These are phyloP conservation scores for Pseudomassariella vexata DNA, from an alignment of 2,329 filamentous ascomycete genomes.

Conservation along the genomic window DNA sequence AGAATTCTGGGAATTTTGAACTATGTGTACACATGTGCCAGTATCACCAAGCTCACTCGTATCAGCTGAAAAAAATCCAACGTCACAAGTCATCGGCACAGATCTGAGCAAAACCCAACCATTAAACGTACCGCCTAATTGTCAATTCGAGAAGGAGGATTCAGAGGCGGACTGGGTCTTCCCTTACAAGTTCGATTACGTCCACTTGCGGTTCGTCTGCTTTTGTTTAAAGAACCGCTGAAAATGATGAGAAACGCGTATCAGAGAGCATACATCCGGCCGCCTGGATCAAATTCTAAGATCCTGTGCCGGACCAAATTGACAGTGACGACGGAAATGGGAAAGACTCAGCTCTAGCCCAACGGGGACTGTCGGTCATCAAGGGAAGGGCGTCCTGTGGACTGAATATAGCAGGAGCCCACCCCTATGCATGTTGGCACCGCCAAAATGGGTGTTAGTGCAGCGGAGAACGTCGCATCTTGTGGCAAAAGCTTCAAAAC, in stretches of 20 bases:
- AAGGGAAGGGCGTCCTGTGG: too few species aligned
- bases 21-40: too few species aligned
- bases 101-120: constrained; percentile 1
- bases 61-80: not conserved
- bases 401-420: too few species aligned
- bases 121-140: not conserved
- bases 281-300: constrained; percentile 1
- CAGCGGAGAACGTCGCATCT: not conserved
- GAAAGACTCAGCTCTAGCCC: too few species aligned
- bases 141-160: not conserved
- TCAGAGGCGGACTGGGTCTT: constrained; percentile 1
- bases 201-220: not conserved
- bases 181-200: not conserved
- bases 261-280: not conserved
- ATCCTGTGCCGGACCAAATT: not conserved
- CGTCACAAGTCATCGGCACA: constrained; percentile 1
- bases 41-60: not conserved
- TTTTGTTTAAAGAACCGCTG: not conserved
- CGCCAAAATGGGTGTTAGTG: not conserved
- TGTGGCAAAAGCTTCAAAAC: not conserved
- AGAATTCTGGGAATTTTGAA: too few species aligned
- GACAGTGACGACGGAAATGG: not conserved
- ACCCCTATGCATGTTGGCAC: too few species aligned
- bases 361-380: too few species aligned
- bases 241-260: not conserved